Evolutionary conservation across 768 basidiomycete genomes (phyloP), one percentile per base, ranked within the genome.

Genomic region (Serendipita indica): DNA sequence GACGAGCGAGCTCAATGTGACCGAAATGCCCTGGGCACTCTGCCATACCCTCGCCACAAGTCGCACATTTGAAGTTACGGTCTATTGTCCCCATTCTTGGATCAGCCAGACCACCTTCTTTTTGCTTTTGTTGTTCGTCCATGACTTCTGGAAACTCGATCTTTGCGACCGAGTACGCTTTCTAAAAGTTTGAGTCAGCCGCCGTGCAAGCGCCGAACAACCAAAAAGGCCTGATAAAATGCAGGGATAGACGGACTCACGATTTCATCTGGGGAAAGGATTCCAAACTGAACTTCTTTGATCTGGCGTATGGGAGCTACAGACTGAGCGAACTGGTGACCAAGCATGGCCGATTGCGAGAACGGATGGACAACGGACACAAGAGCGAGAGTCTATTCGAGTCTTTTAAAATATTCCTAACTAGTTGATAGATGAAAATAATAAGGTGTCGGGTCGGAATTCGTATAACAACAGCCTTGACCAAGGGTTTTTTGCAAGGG

Each of bases 11-110:
- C 73, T 99, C 96, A 67, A 99, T 90, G 70, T 98, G 93, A 58
- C 96, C 96, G 74, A 99, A 99, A 71, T 98, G 96, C 56, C 96
- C 96, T 27, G 96, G 93, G 74, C 96, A 99, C 70, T 98, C 96
- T 16, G 91, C 85, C 93, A 98, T 97, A n/a, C 93, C 94, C 78
- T 99, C 96, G 64, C 92, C 93, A 70, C 96, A 98, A 28, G 96
- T 98, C 75, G 97, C 92, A 70, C 96, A 99, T 75, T 98, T 98
- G 75, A 94, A 93, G 70, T 93, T 92, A 64, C 91, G 79, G 75
- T 93, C 91, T 65, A 93, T 94, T 28, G 91, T 99, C 35, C 96
- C 96, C 86, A 98, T 90, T 61, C 90, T 82, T 56, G 93, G 90
- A 73, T 99, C 96, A 86, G 94, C 94, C 67, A 99, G 75, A 45